These are phyloP conservation scores for Cicer cuneatum DNA, from an alignment of 306 rosid genomes.

Conservation along the genomic window DNA sequence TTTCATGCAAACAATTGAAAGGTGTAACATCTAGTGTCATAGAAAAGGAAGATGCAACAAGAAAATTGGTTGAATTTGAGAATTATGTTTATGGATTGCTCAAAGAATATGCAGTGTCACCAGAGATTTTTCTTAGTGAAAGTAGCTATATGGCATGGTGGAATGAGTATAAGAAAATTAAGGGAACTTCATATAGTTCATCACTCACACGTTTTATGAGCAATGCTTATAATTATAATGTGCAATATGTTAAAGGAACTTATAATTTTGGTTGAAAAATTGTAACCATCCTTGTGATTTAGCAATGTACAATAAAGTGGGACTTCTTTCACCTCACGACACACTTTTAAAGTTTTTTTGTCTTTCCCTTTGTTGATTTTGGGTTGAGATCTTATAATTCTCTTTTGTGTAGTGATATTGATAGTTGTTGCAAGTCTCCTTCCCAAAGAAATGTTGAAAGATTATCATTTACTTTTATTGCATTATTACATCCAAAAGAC, in stretches of 20 bases:
- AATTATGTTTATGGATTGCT: slow-evolving; percentile 49
- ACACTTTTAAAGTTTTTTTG: neutral
- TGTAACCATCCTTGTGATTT: neutral
- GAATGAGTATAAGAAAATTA: slow-evolving; percentile 45
- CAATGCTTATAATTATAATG: neutral
- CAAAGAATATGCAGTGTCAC: slow-evolving; percentile 52
- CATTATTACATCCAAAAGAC: neutral
- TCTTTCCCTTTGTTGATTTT: neutral
- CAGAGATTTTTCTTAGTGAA: slow-evolving; percentile 62
- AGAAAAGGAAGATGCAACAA: slow-evolving; percentile 24
- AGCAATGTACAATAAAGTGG: slow-evolving; percentile 13
- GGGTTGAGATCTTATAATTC: neutral
- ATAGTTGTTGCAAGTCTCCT: neutral
- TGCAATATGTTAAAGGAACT: slow-evolving; percentile 46
- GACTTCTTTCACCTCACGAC: neutral
- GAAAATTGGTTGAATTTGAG: slow-evolving; percentile 55
- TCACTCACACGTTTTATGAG: slow-evolving; percentile 51
- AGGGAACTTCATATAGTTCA: slow-evolving; percentile 34
- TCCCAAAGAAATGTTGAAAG: neutral
- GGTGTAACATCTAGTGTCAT: neutral
- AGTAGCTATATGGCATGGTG: slow-evolving; percentile 84
- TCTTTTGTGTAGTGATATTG: neutral
- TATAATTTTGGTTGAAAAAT: slow-evolving; percentile 37
- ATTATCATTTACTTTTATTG: neutral
- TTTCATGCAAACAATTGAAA: slow-evolving; percentile 39